Percentiles rank a stretch among this genome's conserved stretches.
Conservation (phyloP, 2,329 filamentous ascomycete genomes). For the Ophiostoma perfectum region DNA sequence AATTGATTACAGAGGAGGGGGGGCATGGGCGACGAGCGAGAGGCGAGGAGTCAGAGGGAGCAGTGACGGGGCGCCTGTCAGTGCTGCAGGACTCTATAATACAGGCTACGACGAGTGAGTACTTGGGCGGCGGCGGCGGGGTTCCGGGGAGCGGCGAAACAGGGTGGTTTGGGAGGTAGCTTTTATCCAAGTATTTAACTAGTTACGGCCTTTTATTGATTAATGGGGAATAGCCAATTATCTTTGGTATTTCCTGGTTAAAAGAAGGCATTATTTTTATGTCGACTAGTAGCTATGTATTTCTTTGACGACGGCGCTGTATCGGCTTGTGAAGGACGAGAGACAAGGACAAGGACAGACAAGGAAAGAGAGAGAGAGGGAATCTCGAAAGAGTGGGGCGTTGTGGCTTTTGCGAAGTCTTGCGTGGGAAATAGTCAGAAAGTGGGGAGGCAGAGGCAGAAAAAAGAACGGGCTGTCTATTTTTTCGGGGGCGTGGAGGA, state of each 20-base stretch:
- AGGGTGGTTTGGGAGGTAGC: not conserved
- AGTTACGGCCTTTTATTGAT: constrained; percentile 19
- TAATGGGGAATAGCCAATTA: not conserved
- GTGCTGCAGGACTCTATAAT: too few relatives aligned
- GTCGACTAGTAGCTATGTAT: constrained; percentile 11
- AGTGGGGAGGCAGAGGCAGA: constrained; percentile 21
- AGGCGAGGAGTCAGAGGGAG: constrained; percentile 10
- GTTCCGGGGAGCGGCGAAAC: constrained; percentile 24
- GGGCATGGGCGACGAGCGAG: not conserved
- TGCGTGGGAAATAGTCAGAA: constrained; percentile 22
- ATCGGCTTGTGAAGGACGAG: constrained; percentile 22
- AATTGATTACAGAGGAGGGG: constrained; percentile 7
- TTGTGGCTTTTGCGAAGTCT: constrained; percentile 11
- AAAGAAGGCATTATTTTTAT: constrained; percentile 7
- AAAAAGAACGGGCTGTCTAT: constrained; percentile 17
- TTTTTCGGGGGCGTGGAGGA: constrained; percentile 17
- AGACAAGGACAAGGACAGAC: not conserved
- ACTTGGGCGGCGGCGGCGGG: constrained; percentile 17
- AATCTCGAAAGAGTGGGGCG: constrained; percentile 19
- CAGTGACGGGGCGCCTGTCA: not conserved
- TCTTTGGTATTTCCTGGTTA: not conserved
- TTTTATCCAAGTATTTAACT: constrained; percentile 16
- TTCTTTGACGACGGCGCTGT: constrained; percentile 16
- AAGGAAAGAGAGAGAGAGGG: constrained; percentile 4
- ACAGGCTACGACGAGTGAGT: not conserved